These are phyloP conservation scores for Eimeria necatrix DNA, from an alignment of 169 alveolate species.

Conservation along the genomic window DNA sequence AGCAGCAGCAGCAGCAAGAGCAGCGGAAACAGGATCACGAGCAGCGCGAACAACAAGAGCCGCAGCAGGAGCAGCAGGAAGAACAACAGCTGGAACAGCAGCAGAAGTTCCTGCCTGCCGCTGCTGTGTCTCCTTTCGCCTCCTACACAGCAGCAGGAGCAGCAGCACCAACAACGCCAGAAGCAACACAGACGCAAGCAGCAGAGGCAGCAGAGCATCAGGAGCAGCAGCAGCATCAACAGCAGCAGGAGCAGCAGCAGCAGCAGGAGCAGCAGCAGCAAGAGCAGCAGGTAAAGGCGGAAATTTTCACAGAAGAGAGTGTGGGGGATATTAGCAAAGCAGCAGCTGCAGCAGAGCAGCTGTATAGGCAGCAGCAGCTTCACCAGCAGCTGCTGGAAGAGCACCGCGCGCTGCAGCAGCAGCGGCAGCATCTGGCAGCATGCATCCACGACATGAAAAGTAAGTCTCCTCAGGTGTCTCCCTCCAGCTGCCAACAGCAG, in stretches of 20 bases:
- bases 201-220: neutral
- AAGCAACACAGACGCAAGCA: neutral
- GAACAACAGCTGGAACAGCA: neutral
- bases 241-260: neutral
- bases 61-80: neutral
- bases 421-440: constrained; percentile 37
- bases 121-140: neutral
- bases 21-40: neutral
- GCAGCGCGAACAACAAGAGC: neutral
- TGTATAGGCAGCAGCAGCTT: constrained; percentile 53
- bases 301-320: neutral
- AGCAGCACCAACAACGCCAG: neutral
- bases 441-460: constrained; percentile 16
- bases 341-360: constrained; percentile 42
- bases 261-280: neutral
- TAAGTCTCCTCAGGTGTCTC: constrained; percentile 25
- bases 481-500: neutral
- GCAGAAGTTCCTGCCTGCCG: neutral
- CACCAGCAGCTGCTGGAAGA: constrained; percentile 51
- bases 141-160: neutral
- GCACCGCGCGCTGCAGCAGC: constrained; percentile 55
- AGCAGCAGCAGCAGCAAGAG: neutral
- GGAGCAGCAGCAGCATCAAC: constrained; percentile 33
- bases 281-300: neutral
- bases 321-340: neutral